These are phyloP conservation scores for Myxozyma udenii DNA, from an alignment of 805 yeast genomes.

Conservation along the genomic window DNA sequence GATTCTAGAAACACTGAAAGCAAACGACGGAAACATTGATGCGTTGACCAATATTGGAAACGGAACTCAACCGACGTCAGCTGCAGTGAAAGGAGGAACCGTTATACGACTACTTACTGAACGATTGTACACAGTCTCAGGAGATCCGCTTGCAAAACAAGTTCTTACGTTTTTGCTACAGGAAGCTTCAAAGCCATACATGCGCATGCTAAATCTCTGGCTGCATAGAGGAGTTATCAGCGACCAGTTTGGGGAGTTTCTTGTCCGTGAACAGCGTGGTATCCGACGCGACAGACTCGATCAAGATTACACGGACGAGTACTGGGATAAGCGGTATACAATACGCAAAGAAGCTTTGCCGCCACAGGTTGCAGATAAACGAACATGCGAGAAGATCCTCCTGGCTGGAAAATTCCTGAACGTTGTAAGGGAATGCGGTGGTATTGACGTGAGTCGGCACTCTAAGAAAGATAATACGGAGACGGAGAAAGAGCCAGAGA, in stretches of 20 bases:
- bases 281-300: conserved; percentile 32
- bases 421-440: conserved; percentile 62
- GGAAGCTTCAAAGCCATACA: conserved; percentile 59
- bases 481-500: conserved; percentile 36
- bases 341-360: conserved; percentile 73
- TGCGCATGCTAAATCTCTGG: conserved; percentile 75
- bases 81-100: conserved; percentile 65
- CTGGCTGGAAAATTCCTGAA: conserved; percentile 83
- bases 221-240: conserved; percentile 64
- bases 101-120: conserved; percentile 61
- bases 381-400: conserved; percentile 60
- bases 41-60: conserved; percentile 21
- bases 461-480: conserved; percentile 7
- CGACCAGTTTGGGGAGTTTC: conserved; percentile 81
- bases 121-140: conserved; percentile 55
- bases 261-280: conserved; percentile 49
- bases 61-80: conserved; percentile 29
- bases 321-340: conserved; percentile 56
- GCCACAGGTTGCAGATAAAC: conserved; percentile 53
- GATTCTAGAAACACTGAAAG: conserved; percentile 45
- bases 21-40: conserved; percentile 35
- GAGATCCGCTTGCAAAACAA: conserved; percentile 56
- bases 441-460: conserved; percentile 33
- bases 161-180: conserved; percentile 55
- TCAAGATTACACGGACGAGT: conserved; percentile 39